Conservation (phyloP, 768 basidiomycete genomes). For the Russula ochroleuca region DNA sequence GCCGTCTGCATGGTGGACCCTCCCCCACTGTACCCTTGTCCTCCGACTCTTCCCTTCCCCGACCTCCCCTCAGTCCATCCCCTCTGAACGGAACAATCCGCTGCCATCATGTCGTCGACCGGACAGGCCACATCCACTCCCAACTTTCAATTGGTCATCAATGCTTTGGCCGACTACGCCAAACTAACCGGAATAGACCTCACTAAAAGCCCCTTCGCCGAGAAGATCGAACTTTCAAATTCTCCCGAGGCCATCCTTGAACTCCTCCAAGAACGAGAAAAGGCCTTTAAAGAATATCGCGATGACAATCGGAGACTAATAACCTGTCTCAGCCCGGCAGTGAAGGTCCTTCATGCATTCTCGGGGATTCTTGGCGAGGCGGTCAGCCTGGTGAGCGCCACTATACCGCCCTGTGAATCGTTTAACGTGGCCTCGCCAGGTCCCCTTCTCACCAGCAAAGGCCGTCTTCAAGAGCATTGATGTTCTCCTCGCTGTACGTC, state of each 20-base stretch:
- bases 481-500: neutral
- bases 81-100: neutral
- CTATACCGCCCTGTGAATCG: too few relatives aligned
- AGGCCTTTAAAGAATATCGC: constrained; percentile 2
- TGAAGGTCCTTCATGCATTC: neutral
- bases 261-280: neutral
- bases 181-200: constrained; percentile 1
- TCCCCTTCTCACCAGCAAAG: neutral
- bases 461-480: neutral
- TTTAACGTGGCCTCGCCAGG: neutral
- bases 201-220: neutral
- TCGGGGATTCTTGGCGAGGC: neutral
- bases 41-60: too few relatives aligned
- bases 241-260: neutral
- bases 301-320: neutral
- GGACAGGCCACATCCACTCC: neutral
- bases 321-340: neutral
- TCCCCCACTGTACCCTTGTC: too few relatives aligned
- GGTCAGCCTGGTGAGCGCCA: neutral
- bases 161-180: neutral
- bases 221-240: neutral
- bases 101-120: neutral
- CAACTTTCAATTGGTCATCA: neutral
- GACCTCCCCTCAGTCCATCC: too few relatives aligned
- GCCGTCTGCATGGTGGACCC: too few relatives aligned